Percentiles rank a stretch among this genome's conserved stretches.
These are phyloP conservation scores for Haematococcus sp. DNA, from an alignment of 139 green algal genomes.

Conservation along the genomic window DNA sequence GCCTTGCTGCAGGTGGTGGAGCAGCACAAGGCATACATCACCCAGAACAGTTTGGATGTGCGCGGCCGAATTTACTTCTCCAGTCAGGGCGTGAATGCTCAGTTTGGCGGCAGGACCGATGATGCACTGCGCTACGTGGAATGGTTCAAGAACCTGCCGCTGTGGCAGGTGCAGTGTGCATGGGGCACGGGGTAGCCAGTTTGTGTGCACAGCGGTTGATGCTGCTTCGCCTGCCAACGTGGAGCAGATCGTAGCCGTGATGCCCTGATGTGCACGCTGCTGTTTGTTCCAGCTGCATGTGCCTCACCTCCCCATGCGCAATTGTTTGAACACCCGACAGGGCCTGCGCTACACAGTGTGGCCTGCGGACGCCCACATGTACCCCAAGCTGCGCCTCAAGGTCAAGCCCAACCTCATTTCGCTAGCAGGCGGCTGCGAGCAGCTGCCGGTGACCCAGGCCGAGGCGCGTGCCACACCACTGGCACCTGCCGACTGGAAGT, in stretches of 20 bases:
- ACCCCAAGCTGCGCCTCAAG: slow-evolving; percentile 82
- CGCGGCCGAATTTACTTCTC: slow-evolving; percentile 94
- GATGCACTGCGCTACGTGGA: slow-evolving; percentile 71
- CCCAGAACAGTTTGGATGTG: slow-evolving; percentile 34
- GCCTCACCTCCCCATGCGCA: background rate
- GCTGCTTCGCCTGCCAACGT: background rate
- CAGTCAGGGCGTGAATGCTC: slow-evolving; percentile 93
- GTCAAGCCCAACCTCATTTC: slow-evolving; percentile 82
- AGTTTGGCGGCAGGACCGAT: slow-evolving; percentile 68
- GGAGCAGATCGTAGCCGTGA: too few species aligned
- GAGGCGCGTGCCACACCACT: slow-evolving; percentile 59
- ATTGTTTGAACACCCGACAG: slow-evolving; percentile 17
- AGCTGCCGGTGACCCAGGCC: slow-evolving; percentile 69
- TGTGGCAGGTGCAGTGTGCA: slow-evolving; percentile 55
- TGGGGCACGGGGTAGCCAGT: too few species aligned
- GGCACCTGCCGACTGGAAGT: slow-evolving; percentile 63
- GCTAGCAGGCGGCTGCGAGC: slow-evolving; percentile 71
- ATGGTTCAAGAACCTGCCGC: slow-evolving; percentile 65
- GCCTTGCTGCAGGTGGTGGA: slow-evolving; percentile 35
- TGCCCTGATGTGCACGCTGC: too few species aligned
- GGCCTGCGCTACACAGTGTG: slow-evolving; percentile 57
- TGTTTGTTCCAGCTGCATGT: too few species aligned
- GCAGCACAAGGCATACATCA: slow-evolving; percentile 37
- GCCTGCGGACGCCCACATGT: slow-evolving; percentile 61
- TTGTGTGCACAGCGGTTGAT: background rate